Evolutionary conservation across 202 grass and related monocot species (phyloP), one percentile per base, ranked within the genome.

Genomic region (Alloteropsis angusta): DNA sequence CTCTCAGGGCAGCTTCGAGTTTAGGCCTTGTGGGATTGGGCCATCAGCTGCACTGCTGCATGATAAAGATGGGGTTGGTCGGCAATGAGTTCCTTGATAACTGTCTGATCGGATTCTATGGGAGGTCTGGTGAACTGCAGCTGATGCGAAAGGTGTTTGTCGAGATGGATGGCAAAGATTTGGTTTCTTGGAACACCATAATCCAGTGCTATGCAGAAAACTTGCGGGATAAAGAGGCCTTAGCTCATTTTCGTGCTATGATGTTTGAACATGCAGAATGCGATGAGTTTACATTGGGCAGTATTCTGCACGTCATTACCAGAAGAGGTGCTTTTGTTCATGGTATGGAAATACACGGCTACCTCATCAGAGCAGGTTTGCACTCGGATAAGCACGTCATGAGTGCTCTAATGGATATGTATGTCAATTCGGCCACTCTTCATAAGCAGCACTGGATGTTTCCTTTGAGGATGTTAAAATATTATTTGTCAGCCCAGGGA

Each of bases 151-250:
- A 79, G 8, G 87, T 87, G 57, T 93, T 93, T 5, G 46, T 56
- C 56, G 71, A 44, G 59, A 87, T 90, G 84, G n/a, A 59, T 71
- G 55, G 2, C 43, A 93, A 75, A 54, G 74, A 82, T 78, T 56
- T 93, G 80, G 87, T 93, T 82, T 89, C 87, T 60, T 93, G 87
- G 87, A 93, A 93, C 82, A 82, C 72, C 54, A 25, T 82, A 63
- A 93, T 93, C 64, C 80, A 82, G 69, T 82, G 84, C 53, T 93
- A 71, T 25, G 60, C 87, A 23, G 65, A 84, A 53, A 90, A 90
- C 60, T 9, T 65, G 55, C 46, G 43, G 48, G 50, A 85, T 25
- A 21, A 78, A 35, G 73, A 90, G 67, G 87, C 87, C 47, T 81
- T 89, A 22, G 60, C 35, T 41, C 73, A 85, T 74, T 93, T 93